Conservation (phyloP, 176 grass and related monocot genomes). For the Ensete glaucum region DNA sequence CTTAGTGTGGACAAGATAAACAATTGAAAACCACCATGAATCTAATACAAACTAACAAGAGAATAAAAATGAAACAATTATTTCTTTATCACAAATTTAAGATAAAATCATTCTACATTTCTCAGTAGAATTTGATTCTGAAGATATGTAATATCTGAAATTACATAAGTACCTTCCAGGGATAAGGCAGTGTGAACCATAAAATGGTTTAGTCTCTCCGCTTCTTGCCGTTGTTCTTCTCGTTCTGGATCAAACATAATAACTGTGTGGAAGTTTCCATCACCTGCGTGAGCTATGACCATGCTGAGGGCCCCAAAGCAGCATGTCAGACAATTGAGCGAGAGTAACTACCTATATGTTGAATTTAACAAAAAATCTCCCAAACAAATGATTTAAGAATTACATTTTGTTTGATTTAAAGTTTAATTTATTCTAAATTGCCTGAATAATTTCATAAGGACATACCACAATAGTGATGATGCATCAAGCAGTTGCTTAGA, state of each 20-base stretch:
- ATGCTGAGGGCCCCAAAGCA: constrained; percentile 34
- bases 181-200: constrained; percentile 92
- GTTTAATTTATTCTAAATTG: too few relatives aligned
- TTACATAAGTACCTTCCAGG: constrained; percentile 65
- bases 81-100: too few relatives aligned
- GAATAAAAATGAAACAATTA: too few relatives aligned
- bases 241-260: constrained; percentile 84
- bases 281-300: constrained; percentile 92
- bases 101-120: too few relatives aligned
- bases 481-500: constrained; percentile 84
- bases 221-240: constrained; percentile 66
- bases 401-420: not conserved
- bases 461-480: constrained; percentile 76
- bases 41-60: too few relatives aligned
- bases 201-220: constrained; percentile 85
- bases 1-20: too few relatives aligned
- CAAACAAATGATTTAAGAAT: constrained; percentile 1
- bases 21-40: too few relatives aligned
- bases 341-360: too few relatives aligned
- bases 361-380: not conserved
- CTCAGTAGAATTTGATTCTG: not conserved
- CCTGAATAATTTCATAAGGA: not conserved
- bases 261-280: constrained; percentile 96
- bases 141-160: not conserved
- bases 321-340: not conserved